Base-by-base conservation (phyloP, 352 stramenopile genomes). In the Globisporangium uncinulatum region DNA sequence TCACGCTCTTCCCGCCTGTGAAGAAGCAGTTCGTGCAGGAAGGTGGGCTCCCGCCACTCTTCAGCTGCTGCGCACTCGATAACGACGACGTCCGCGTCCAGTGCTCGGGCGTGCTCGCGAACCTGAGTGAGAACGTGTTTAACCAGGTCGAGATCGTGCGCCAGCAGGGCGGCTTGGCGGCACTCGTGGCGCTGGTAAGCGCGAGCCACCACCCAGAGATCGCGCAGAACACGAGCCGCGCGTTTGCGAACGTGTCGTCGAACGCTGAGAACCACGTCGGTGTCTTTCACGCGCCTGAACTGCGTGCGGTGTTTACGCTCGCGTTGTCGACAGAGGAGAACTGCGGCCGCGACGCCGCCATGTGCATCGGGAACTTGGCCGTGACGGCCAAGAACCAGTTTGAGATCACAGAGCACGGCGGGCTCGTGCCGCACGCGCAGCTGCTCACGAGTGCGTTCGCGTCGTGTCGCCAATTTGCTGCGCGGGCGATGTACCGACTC, bases 351-450 rank as follows among this genome's bases (percentile, higher is more conserved):
- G 89, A 98, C 65, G 89, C 88, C 11, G 84, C 92, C 0, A 92
- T 98, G 65, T 87, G 92, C 37, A 76, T 98, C 17, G 91, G 90
- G 32, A 99, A 99, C 64, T 59, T 99, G 59, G 89, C 96, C 1
- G 84, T 97, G 29, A 95, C 84, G 6, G 48, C 77, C 21, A 86
- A 96, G 58, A 98, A 95, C 61, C 94, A 98, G 64, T 61, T 81
- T 7, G 73, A 89, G 54, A 96, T 98, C 61, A 79, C 83, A 13
- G 73, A 91, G 51, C 66, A 92, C n/a, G 92, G 91, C 17, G 94
- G 84, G 0, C 78, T 98, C 14, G 57, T 67, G 20, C 81, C 86
- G 4, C 76, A 98, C 1, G 78, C 95, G 4, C 62, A 80, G 32
- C 63, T 97, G 3, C 64, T 98, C 10, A 62, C 67, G 42, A 90